Evolutionary conservation across 495 filamentous ascomycete genomes (phyloP), one percentile per base, ranked within the genome.

Genomic region (Lichina pygmaea): DNA sequence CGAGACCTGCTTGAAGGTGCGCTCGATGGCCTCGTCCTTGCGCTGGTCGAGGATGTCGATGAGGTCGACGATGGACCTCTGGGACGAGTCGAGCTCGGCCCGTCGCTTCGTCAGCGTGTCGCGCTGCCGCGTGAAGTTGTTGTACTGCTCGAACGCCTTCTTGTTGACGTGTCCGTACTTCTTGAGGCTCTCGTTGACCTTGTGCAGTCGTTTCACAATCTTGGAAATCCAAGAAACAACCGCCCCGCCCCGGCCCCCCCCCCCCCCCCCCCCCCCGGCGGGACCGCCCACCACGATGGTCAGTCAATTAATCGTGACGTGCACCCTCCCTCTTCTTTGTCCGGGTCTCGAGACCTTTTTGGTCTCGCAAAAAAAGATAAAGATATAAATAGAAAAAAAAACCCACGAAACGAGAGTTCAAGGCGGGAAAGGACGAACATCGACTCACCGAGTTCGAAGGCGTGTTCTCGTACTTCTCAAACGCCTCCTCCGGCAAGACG

Each of bases 141-240:
- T 86, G 66, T 94, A 95, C 59, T 99, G 89, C 59, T 99, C 91
- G 50, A 94, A 92, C 0, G 89, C 89, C 59, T 99, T 99, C 63
- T 95, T 99, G 70, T 99, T 99, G 55, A 99, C 83, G 53, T 93
- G 81, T 34, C 78, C 79, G 64, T 86, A 95, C 56, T 94, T 93
- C 62, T 95, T 95, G 40, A 99, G 66, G 0, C 77, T 71, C 48
- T 93, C 83, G 53, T 93, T 93, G 58, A 86, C 81, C 57, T 89
- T 93, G 59, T 89, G 78, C 7, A 97, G 72, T 17, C 77, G 77
- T 52, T 77, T 75, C n/a, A 82, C 74, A 24, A 93, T 74, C 68
- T 77, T 51, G 8, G 10, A 11, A n/a, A n/a, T n/a, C 10, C 37
- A 39, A 39, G 37, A 10, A 39, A 39, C n/a, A n/a, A n/a, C n/a